Conservation (phyloP, 352 stramenopile genomes). For the Thalassiosira allenii region DNA sequence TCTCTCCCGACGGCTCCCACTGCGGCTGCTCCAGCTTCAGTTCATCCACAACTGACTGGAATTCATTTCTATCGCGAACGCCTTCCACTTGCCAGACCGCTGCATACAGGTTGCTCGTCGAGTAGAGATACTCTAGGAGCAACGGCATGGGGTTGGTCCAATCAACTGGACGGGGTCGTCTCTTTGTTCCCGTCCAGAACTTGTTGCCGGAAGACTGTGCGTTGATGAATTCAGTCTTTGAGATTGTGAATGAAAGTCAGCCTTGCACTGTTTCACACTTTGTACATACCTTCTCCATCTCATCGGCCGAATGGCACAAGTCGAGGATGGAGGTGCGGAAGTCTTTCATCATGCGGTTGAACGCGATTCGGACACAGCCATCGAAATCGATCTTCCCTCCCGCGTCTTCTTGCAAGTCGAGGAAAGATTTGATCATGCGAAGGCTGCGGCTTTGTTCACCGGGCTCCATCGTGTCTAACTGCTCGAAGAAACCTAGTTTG, state of each 20-base stretch:
- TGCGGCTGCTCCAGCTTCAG: slow-evolving; percentile 57
- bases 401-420: slow-evolving; percentile 63
- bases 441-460: slow-evolving; percentile 64
- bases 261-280: no score
- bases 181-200: slow-evolving; percentile 99
- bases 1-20: slow-evolving; percentile 60
- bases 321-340: slow-evolving; percentile 71
- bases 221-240: no score
- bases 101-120: slow-evolving; percentile 64
- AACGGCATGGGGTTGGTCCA: slow-evolving; percentile 57
- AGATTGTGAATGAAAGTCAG: no score
- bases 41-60: slow-evolving; percentile 55
- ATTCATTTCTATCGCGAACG: slow-evolving; percentile 58
- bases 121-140: slow-evolving; percentile 73
- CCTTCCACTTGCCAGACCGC: slow-evolving; percentile 59
- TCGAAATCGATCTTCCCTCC: slow-evolving; percentile 67
- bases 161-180: slow-evolving; percentile 72
- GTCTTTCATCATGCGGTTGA: slow-evolving; percentile 71
- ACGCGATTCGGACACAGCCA: slow-evolving; percentile 63
- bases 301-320: slow-evolving; percentile 61
- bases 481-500: slow-evolving; percentile 87
- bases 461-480: slow-evolving; percentile 64
- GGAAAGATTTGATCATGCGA: slow-evolving; percentile 66
- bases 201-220: no score
- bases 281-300: slow-evolving; percentile 90